Evolutionary conservation across 2,329 filamentous ascomycete species (phyloP), one percentile per base, ranked within the genome.

Genomic region (Paraconiothyrium brasiliense): DNA sequence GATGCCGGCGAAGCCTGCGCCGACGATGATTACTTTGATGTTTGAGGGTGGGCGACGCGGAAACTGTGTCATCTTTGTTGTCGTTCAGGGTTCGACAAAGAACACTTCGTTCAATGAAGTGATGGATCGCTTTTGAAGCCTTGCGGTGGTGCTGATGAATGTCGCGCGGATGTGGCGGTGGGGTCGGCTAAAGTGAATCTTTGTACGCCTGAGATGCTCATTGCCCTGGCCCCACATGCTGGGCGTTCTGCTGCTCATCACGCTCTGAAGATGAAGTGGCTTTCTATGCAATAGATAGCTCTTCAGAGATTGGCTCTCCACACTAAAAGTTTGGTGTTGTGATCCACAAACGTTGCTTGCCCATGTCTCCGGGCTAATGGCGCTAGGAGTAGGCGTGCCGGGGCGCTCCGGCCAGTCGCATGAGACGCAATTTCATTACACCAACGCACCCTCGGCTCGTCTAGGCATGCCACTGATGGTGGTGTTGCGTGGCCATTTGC

Each of bases 1-100:
- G n/a, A 89, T 78, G 11, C 87, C 87, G 27, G 86, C 87, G 61
- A 89, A 89, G 22, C 87, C 75, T 10, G 74, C 74, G 48, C 83
- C 70, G 77, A 80, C 85, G 57, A 87, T 78, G 43, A 86, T 76
- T 1, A 86, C 83, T 11, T 48, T 58, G 57, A 74, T 69, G 49
- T 65, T 67, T 2, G 72, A 61, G 5, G 67, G 55, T 6, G 67
- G 62, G 30, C 46, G 63, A 2, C 69, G 70, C 9, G 71, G 66
- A 35, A 70, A 68, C 24, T 60, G 30, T 6, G 65, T 16, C 66
- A 67, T 70, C 35, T 22, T 58, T 39, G 10, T 37, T 13, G 37
- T 11, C 16, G 22, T 11, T n/a, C 4, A 22, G 9, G 20, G 43
- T 32, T 43, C n/a, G 37, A 51, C 34, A 39, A 11, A 11, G 3